phyloP scores from a whole-genome alignment of 2,329 filamentous ascomycete genomes.

The Fusarium praegraminearum region DNA sequence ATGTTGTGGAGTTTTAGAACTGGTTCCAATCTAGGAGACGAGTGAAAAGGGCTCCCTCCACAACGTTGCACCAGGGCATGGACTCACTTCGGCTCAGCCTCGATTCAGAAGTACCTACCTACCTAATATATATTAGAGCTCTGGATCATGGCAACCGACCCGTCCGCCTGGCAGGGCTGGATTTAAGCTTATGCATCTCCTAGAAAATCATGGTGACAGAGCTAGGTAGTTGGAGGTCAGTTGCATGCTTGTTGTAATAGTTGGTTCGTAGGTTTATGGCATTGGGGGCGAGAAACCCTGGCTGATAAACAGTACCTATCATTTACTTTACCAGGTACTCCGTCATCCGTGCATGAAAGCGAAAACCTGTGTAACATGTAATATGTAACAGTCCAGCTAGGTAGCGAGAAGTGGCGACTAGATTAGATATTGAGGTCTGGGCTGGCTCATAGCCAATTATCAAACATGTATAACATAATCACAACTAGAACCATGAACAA shows the following conservation, averaged over 20 bases:
- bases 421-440: background rate
- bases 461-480: conserved; percentile 4
- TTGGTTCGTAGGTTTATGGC: too few species aligned
- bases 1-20: conserved; percentile 69
- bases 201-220: background rate
- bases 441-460: conserved; percentile 1
- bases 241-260: background rate
- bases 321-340: background rate
- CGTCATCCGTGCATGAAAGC: background rate
- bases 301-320: background rate
- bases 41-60: conserved; percentile 58
- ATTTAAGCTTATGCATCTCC: conserved; percentile 1
- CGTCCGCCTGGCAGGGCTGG: background rate
- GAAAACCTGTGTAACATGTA: background rate
- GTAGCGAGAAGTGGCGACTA: too few species aligned
- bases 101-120: background rate
- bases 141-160: background rate
- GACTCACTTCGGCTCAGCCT: background rate
- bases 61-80: conserved; percentile 49
- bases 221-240: background rate
- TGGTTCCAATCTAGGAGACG: conserved; percentile 66
- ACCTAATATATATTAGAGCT: background rate
- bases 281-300: background rate
- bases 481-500: background rate
- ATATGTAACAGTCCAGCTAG: background rate